These are phyloP conservation scores for Coniella lustricola DNA, from an alignment of 2,329 filamentous ascomycete genomes.

Conservation along the genomic window DNA sequence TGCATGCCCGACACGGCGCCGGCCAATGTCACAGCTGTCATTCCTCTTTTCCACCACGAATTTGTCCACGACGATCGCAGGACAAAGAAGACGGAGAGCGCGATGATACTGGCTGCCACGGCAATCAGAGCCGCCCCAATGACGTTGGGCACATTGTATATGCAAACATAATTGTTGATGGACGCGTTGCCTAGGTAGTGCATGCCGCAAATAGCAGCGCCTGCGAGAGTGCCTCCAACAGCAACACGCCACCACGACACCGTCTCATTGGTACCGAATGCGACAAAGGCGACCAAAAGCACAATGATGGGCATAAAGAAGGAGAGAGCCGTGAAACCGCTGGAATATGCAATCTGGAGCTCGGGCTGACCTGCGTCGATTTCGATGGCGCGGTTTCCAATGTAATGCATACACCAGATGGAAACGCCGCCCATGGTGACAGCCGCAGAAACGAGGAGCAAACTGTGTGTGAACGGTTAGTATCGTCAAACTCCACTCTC, in stretches of 20 bases:
- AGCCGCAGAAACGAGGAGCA: slow-evolving; percentile 56
- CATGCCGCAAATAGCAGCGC: slow-evolving; percentile 74
- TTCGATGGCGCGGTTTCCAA: slow-evolving; percentile 73
- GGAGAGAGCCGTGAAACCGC: slow-evolving; percentile 65
- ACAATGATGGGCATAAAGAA: slow-evolving; percentile 75
- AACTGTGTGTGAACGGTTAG: slow-evolving; percentile 32
- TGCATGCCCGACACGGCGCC: slow-evolving; percentile 80
- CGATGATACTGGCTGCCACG: slow-evolving; percentile 60
- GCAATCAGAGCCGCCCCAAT: slow-evolving; percentile 66
- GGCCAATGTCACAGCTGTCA: slow-evolving; percentile 62
- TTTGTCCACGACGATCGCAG: slow-evolving; percentile 71
- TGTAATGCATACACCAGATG: slow-evolving; percentile 76
- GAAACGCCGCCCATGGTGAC: slow-evolving; percentile 67
- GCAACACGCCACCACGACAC: slow-evolving; percentile 53
- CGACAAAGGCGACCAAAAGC: slow-evolving; percentile 63
- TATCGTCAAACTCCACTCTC: not conserved
- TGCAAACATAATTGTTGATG: slow-evolving; percentile 67
- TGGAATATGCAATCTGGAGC: slow-evolving; percentile 68
- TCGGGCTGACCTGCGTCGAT: slow-evolving; percentile 55
- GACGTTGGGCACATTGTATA: slow-evolving; percentile 53
- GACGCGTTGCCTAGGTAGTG: slow-evolving; percentile 83
- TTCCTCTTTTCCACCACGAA: slow-evolving; percentile 65
- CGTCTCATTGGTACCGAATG: slow-evolving; percentile 51
- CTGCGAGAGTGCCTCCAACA: slow-evolving; percentile 61
- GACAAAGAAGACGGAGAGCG: slow-evolving; percentile 71